Evolutionary conservation across 768 basidiomycete species (phyloP).

Genomic region (Tricholoma matsutake): DNA sequence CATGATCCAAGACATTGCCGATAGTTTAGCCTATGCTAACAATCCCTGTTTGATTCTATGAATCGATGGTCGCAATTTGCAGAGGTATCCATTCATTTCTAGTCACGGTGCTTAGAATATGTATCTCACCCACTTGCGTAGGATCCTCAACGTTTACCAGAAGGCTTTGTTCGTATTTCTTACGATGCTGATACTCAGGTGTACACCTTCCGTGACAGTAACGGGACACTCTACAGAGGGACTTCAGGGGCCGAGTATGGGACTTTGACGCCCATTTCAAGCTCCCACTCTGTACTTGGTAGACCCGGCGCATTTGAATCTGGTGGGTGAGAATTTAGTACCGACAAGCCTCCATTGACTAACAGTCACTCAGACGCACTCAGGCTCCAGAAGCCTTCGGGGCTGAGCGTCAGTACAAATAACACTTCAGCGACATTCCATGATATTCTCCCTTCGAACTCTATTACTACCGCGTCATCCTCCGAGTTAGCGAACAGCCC

Average conservation of each 20-base stretch:
- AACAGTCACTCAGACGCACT: conserved; percentile 4
- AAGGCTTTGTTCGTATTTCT: conserved; percentile 46
- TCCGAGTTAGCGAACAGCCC: conserved; percentile 12
- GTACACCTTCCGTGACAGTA: conserved; percentile 47
- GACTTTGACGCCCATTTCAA: conserved; percentile 33
- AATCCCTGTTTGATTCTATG: conserved; percentile 14
- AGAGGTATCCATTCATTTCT: conserved; percentile 29
- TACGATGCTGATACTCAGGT: conserved; percentile 53
- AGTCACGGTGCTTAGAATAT: not conserved
- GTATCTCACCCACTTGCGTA: conserved; percentile 10
- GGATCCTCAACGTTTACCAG: conserved; percentile 40
- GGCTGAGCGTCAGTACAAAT: conserved; percentile 2
- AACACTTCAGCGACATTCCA: conserved; percentile 35
- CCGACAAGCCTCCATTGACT: not conserved
- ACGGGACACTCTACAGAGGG: conserved; percentile 43
- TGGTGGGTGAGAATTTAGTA: conserved; percentile 12
- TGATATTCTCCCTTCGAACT: conserved; percentile 43
- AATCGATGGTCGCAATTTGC: conserved; percentile 30
- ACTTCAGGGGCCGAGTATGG: conserved; percentile 46
- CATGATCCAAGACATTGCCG: no score
- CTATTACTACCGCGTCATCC: conserved; percentile 40
- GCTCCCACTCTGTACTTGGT: conserved; percentile 13
- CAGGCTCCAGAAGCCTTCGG: not conserved
- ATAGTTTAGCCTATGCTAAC: no score
- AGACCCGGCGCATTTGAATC: conserved; percentile 25